phyloP scores from a whole-genome alignment of 164 flowering plant species.

The Liriodendron chinense region DNA sequence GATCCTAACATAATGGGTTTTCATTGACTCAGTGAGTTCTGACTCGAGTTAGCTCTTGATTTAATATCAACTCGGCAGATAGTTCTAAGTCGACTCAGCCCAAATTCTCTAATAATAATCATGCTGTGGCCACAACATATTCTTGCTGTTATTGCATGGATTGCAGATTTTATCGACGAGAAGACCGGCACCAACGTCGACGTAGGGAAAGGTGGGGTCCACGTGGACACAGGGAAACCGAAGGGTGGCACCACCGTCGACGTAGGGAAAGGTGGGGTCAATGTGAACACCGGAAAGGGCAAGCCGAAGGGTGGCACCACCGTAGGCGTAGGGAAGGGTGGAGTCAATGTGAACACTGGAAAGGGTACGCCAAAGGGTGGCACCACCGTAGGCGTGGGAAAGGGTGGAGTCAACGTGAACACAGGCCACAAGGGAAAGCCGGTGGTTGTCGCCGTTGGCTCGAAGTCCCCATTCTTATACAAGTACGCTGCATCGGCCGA shows the following conservation, averaged over 20 bases:
- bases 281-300: constrained; percentile 8
- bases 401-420: constrained; percentile 21
- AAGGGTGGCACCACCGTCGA: constrained; percentile 7
- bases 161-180: not conserved
- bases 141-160: no score
- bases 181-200: constrained; percentile 1
- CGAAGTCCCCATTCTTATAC: constrained; percentile 7
- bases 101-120: no score
- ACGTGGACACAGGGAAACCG: not conserved
- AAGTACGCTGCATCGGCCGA: constrained; percentile 20
- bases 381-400: constrained; percentile 18
- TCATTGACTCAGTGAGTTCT: no score
- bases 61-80: no score
- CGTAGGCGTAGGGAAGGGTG: constrained; percentile 13
- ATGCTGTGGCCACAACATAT: no score
- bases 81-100: no score
- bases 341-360: constrained; percentile 18
- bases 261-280: constrained; percentile 9
- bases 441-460: constrained; percentile 3
- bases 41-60: no score
- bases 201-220: constrained; percentile 7
- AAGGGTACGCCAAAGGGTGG: not conserved
- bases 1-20: no score
- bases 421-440: constrained; percentile 17
- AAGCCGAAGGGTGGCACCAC: constrained; percentile 12